phyloP scores from a whole-genome alignment of 2,329 filamentous ascomycete species.

The Xylariomycetidae sp. region DNA sequence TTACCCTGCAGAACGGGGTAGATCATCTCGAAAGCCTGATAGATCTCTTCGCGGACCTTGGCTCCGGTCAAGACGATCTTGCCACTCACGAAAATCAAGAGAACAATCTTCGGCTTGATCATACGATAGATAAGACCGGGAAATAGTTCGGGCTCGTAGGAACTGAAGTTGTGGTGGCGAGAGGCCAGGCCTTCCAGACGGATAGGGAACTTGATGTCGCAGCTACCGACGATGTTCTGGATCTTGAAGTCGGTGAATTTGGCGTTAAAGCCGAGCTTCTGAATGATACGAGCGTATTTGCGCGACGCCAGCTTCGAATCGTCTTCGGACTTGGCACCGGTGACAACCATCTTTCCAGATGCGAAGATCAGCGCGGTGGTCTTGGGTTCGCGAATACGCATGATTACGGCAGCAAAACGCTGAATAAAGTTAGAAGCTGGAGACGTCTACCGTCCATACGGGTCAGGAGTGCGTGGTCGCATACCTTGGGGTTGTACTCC shows the following conservation, averaged over 20 bases:
- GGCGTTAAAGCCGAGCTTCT: slow-evolving; percentile 98
- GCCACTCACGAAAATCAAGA: slow-evolving; percentile 95
- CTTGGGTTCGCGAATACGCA: slow-evolving; percentile 99
- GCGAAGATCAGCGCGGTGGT: slow-evolving; percentile 98
- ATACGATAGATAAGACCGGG: slow-evolving; percentile 99
- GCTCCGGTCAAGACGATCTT: slow-evolving; percentile 98
- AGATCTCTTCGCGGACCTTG: slow-evolving; percentile 97
- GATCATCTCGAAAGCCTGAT: slow-evolving; percentile 95
- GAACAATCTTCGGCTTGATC: slow-evolving; percentile 99
- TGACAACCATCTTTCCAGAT: slow-evolving; percentile 98
- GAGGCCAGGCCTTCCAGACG: slow-evolving; percentile 92
- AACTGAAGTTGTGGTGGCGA: slow-evolving; percentile 98
- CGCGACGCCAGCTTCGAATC: slow-evolving; percentile 94
- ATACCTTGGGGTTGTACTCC: slow-evolving; percentile 97
- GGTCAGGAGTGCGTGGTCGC: slow-evolving; percentile 16
- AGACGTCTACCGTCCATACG: slow-evolving; percentile 4
- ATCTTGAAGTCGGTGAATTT: slow-evolving; percentile 99
- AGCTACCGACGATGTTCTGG: slow-evolving; percentile 97
- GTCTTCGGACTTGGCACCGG: slow-evolving; percentile 95
- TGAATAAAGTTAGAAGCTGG: slow-evolving; percentile 33
- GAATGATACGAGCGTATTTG: slow-evolving; percentile 98
- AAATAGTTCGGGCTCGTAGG: slow-evolving; percentile 97
- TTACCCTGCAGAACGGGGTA: slow-evolving; percentile 88
- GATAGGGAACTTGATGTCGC: slow-evolving; percentile 99
- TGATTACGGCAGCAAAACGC: slow-evolving; percentile 99